These are phyloP conservation scores for Ophiostoma pallidulum DNA, from an alignment of 2,329 filamentous ascomycete species.

Conservation along the genomic window DNA sequence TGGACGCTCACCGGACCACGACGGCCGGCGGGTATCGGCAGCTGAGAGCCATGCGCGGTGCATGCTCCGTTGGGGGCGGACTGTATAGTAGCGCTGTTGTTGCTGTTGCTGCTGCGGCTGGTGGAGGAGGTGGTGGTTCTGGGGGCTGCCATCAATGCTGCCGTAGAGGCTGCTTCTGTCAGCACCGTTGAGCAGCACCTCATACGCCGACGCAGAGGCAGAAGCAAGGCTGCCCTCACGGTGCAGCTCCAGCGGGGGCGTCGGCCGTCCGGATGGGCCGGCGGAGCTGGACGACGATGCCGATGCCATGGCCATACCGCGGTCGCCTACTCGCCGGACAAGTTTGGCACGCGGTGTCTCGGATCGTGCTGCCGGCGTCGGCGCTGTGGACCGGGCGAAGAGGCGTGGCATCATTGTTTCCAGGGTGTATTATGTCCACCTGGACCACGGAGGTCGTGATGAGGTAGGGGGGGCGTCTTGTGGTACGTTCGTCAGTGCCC, in stretches of 20 bases:
- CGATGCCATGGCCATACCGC: neutral
- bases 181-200: slow-evolving; percentile 9
- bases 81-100: neutral
- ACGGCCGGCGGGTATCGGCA: slow-evolving; percentile 24
- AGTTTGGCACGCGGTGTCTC: slow-evolving; percentile 4
- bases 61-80: slow-evolving; percentile 1
- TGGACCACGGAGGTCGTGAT: neutral
- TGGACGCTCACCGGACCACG: slow-evolving; percentile 11
- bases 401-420: slow-evolving; percentile 12
- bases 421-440: slow-evolving; percentile 1
- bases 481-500: no score
- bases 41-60: slow-evolving; percentile 13
- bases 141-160: neutral
- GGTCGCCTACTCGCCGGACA: slow-evolving; percentile 1
- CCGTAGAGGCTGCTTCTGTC: slow-evolving; percentile 9
- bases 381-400: slow-evolving; percentile 11
- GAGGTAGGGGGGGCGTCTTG: no score
- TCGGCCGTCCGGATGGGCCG: neutral
- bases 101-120: neutral
- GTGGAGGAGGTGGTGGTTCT: no score
- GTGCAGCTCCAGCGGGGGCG: neutral
- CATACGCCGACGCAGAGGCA: slow-evolving; percentile 12
- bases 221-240: slow-evolving; percentile 7
- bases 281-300: neutral
- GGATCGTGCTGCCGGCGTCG: neutral